phyloP scores from a whole-genome alignment of 2,329 filamentous ascomycete species.

The Xylariaceae sp. region DNA sequence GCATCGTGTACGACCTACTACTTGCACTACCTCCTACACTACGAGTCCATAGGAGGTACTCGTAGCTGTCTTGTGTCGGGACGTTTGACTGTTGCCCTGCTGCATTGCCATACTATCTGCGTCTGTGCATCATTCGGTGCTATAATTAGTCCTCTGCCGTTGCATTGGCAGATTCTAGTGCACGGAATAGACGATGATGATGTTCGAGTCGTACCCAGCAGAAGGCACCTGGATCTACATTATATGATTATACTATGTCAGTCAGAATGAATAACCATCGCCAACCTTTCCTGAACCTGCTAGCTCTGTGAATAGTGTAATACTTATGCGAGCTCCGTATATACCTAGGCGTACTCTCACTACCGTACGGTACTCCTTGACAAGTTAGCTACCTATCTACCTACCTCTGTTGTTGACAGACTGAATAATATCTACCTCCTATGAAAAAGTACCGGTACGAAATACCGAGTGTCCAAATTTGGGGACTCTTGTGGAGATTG shows the following conservation, averaged over 20 bases:
- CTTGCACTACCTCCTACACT: neutral
- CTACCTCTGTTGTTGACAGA: no score
- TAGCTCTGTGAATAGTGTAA: neutral
- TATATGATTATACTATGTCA: neutral
- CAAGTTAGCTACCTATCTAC: no score
- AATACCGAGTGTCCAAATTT: no score
- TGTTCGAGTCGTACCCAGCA: neutral
- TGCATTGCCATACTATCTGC: neutral
- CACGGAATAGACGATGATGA: neutral
- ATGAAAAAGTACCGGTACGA: no score
- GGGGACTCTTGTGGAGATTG: no score
- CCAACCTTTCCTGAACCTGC: neutral
- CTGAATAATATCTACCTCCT: no score
- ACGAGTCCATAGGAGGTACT: neutral
- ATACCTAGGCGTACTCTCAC: neutral
- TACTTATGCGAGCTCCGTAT: neutral
- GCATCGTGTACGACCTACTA: no score
- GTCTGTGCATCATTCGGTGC: neutral
- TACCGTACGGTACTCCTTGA: neutral
- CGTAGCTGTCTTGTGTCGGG: neutral
- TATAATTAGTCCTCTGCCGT: neutral
- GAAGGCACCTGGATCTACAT: neutral
- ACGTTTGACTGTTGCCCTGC: neutral
- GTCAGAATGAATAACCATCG: neutral
- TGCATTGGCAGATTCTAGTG: neutral